Base-by-base conservation (phyloP, 495 filamentous ascomycete genomes). In the Durotheca rogersii region DNA sequence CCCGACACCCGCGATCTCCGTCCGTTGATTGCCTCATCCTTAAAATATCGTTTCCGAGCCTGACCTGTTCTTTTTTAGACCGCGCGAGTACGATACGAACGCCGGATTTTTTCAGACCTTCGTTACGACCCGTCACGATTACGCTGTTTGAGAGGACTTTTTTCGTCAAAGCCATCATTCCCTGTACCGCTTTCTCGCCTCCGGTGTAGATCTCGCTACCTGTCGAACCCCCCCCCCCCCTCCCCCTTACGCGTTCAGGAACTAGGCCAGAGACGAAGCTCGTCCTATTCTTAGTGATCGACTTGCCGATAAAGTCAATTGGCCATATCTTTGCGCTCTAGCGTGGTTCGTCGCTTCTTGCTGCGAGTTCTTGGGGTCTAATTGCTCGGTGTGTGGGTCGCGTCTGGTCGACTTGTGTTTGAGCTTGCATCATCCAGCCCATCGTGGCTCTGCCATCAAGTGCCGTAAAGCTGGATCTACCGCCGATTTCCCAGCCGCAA, bases 381-480 rank as follows among this genome's bases (percentile, higher is more conserved):
- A 47, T 54, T 32, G 56, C 36, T 41, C 41, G 40, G 12, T 47
- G 42, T 25, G 30, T 44, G 47, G 37, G 50, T 54, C 50, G 50
- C 49, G 7, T 50, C 37, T 19, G 20, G 38, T 51, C 50, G 56
- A 43, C 56, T 51, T 47, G 39, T 54, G 33, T 45, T 38, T 46
- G 39, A 54, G 46, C 25, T 33, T 47, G 12, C n/a, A 15, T 49
- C 18, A 12, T 58, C 70, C 61, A 64, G 67, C 72, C 61, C 67
- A 56, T 65, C 57, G 51, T 66, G 29, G 47, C 54, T 32, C 47
- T 53, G 17, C 42, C 32, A 16, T 43, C 42, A 66, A 80, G 81
- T 74, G 89, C 85, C 90, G 90, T 81, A 87, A 96, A 95, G 80
- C 91, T 96, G 91, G 91, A 95, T 90, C 86, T 93, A 74, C 89